Conservation (phyloP, 2,329 filamentous ascomycete species). For the Sporothrix dimorphospora region DNA sequence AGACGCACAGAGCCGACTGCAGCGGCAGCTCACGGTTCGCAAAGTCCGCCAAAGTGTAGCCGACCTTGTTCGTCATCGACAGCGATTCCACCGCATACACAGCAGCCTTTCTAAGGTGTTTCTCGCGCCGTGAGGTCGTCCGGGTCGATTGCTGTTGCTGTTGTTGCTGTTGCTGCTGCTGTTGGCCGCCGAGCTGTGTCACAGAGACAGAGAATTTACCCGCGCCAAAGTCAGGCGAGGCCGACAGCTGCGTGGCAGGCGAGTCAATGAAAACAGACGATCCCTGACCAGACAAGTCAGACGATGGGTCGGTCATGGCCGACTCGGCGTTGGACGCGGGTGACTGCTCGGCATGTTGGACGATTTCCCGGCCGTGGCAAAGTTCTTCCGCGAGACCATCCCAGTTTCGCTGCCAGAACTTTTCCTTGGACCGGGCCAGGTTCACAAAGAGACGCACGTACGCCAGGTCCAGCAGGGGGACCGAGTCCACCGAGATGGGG, state of each 20-base stretch:
- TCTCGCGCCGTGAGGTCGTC: conserved; percentile 73
- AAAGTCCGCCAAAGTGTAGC: conserved; percentile 82
- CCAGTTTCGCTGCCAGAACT: conserved; percentile 92
- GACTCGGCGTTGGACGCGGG: conserved; percentile 55
- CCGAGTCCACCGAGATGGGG: conserved; percentile 85
- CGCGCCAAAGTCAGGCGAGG: conserved; percentile 52
- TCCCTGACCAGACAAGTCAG: conserved; percentile 41
- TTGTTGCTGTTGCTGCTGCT: conserved; percentile 24
- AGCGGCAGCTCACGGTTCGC: conserved; percentile 83
- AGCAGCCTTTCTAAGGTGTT: conserved; percentile 88
- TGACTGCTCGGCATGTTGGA: conserved; percentile 70
- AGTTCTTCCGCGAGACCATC: conserved; percentile 89
- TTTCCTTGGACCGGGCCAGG: conserved; percentile 87
- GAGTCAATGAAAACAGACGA: conserved; percentile 56
- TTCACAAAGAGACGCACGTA: conserved; percentile 94
- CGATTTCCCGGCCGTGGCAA: conserved; percentile 73
- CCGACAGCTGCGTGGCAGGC: conserved; percentile 55
- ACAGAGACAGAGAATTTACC: conserved; percentile 41
- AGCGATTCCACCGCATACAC: conserved; percentile 93
- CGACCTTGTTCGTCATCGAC: conserved; percentile 82
- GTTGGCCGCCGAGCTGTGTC: background rate
- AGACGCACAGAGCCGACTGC: conserved; percentile 88
- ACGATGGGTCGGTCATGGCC: conserved; percentile 49
- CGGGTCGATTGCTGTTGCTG: conserved; percentile 39
- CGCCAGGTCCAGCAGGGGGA: conserved; percentile 86